Evolutionary conservation across 1,139 yeast species (phyloP).

Genomic region (Suhomyces chickasaworum): DNA sequence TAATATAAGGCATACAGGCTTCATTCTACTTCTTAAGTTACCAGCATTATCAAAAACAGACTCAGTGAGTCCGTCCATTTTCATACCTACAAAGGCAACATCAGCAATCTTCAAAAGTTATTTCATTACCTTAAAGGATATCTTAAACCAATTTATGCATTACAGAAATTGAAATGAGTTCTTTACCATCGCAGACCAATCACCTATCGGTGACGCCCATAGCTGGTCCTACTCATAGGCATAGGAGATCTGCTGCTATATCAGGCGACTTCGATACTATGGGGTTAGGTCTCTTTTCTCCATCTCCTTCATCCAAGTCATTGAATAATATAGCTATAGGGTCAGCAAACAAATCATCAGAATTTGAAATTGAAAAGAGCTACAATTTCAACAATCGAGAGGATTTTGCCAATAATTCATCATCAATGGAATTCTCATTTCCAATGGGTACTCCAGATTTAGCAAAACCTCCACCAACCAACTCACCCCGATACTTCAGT

Average conservation of each 20-base stretch:
- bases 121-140: background rate
- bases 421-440: constrained; percentile 30
- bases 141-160: background rate
- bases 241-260: constrained; percentile 70
- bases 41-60: background rate
- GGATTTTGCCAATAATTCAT: constrained; percentile 33
- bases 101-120: background rate
- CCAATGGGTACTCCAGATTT: constrained; percentile 30
- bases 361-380: constrained; percentile 22
- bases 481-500: constrained; percentile 14
- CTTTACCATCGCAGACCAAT: constrained; percentile 17
- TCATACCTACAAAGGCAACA: background rate
- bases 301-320: constrained; percentile 20
- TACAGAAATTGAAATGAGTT: constrained; percentile 14
- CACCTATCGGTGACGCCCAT: constrained; percentile 18
- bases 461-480: constrained; percentile 8
- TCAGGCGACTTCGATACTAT: constrained; percentile 68
- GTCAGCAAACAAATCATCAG: constrained; percentile 1
- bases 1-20: background rate
- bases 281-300: constrained; percentile 43
- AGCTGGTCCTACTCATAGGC: constrained; percentile 56
- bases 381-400: constrained; percentile 39
- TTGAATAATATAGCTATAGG: constrained; percentile 12
- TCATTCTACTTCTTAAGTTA: background rate
- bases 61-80: background rate